Evolutionary conservation across 108 stramenopile genomes (phyloP), one percentile per base, ranked within the genome.

Genomic region (Asterionellopsis glacialis): DNA sequence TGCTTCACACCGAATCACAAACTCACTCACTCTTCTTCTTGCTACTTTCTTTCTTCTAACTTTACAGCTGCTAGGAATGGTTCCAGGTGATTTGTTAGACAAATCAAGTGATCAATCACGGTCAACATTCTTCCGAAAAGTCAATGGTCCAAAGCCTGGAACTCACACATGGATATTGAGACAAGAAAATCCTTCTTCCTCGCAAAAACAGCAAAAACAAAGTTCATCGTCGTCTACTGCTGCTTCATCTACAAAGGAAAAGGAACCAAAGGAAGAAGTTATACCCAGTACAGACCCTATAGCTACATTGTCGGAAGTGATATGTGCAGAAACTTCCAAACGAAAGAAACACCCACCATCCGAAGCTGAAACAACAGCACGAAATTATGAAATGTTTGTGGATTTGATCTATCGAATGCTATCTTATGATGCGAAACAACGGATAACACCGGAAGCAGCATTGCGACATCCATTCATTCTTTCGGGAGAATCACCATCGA

Each of bases 321-420:
- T 93, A 5, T 74, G 69, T 12, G 85, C 76, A 25, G 91, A 88
- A 28, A 71, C 81, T 6, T 66, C 59, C 56, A 73, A 76, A 28
- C 85, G 84, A 58, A 86, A 87, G 61, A 82, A 83, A 56, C 72
- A 74, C 22, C 80, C 82, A 0, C 69, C 69, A 23, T 70, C 68
- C 25, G 94, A 97, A 59, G 68, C 88, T 1, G 79, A 79, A 10
- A 95, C 96, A 58, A 74, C 93, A 6, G 64, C 79, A 9, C 70
- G 73, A 13, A 82, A 85, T 57, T 98, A 98, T 71, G 77, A 79
- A 53, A 59, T 87, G 22, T 99, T 99, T 73, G 79, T 95, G 4
- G 96, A 97, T 69, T 69, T 99, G 57, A 81, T 98, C 21, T 70
- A 80, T 66, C 63, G 76, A 52, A 97, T 99, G 96, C 72, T 99